phyloP scores from a whole-genome alignment of 768 basidiomycete genomes.

The Tricholoma furcatifolium region DNA sequence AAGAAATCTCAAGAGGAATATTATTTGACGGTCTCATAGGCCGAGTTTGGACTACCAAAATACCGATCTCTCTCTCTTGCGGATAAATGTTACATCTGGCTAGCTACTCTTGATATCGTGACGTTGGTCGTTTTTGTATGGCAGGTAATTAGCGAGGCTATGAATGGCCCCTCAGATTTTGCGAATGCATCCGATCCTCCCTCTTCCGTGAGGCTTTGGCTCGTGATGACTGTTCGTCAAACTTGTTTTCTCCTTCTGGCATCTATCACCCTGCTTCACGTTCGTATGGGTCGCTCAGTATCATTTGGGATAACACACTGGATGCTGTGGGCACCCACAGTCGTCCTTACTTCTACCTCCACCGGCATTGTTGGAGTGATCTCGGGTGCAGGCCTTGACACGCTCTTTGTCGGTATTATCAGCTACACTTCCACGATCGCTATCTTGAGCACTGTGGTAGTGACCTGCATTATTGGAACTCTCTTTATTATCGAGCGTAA shows the following conservation, averaged over 20 bases:
- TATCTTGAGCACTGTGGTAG: slow-evolving; percentile 47
- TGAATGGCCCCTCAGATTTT: slow-evolving; percentile 42
- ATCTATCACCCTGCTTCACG: slow-evolving; percentile 62
- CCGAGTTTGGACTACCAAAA: slow-evolving; percentile 74
- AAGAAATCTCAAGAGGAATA: neutral
- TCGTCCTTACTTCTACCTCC: slow-evolving; percentile 53
- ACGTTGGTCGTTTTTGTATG: slow-evolving; percentile 65
- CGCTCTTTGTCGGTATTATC: slow-evolving; percentile 59
- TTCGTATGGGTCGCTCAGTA: slow-evolving; percentile 68
- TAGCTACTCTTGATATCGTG: slow-evolving; percentile 64
- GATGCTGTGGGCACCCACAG: slow-evolving; percentile 70
- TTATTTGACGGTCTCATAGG: slow-evolving; percentile 39
- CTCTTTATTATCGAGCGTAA: slow-evolving; percentile 66
- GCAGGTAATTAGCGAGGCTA: slow-evolving; percentile 57
- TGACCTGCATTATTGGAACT: slow-evolving; percentile 62
- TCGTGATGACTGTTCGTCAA: slow-evolving; percentile 64
- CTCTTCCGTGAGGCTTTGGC: slow-evolving; percentile 65
- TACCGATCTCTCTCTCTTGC: slow-evolving; percentile 64
- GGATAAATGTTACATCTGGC: slow-evolving; percentile 73
- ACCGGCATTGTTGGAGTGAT: slow-evolving; percentile 60
- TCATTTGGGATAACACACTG: slow-evolving; percentile 70
- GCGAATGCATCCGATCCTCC: slow-evolving; percentile 46
- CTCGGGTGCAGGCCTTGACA: slow-evolving; percentile 49
- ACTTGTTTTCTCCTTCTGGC: slow-evolving; percentile 64
- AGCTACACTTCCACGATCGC: slow-evolving; percentile 57